Percentiles rank a stretch among this genome's conserved stretches.
These are phyloP conservation scores for Globisporangium irregulare DNA, from an alignment of 352 stramenopile species.

Conservation along the genomic window DNA sequence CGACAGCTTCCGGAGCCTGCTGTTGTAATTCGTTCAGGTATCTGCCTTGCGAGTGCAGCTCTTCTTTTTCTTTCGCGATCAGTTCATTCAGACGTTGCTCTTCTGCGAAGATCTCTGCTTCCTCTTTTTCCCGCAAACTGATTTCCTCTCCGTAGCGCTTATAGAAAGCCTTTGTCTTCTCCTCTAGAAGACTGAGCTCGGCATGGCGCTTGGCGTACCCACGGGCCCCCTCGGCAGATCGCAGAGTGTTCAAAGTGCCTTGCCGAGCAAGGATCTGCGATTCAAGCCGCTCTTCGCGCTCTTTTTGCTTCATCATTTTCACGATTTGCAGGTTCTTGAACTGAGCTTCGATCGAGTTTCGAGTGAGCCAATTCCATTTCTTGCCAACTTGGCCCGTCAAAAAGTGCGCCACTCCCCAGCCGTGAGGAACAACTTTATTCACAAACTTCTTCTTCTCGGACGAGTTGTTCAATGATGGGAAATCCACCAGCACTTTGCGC, in stretches of 20 bases:
- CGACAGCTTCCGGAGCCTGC: constrained; percentile 53
- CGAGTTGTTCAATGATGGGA: constrained; percentile 17
- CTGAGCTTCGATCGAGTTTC: constrained; percentile 65
- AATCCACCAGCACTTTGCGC: constrained; percentile 27
- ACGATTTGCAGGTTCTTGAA: constrained; percentile 73
- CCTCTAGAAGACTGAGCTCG: constrained; percentile 57
- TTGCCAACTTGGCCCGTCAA: constrained; percentile 42
- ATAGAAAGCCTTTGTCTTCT: constrained; percentile 50
- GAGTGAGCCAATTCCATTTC: constrained; percentile 55
- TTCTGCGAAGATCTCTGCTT: constrained; percentile 47
- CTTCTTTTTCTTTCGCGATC: constrained; percentile 37
- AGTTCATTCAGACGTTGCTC: constrained; percentile 39
- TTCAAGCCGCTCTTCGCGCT: constrained; percentile 57
- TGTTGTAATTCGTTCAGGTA: constrained; percentile 60
- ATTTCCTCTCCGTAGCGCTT: constrained; percentile 44
- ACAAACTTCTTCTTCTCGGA: constrained; percentile 20
- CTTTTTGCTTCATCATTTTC: constrained; percentile 64
- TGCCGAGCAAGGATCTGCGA: constrained; percentile 65
- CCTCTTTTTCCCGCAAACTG: constrained; percentile 36
- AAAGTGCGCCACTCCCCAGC: constrained; percentile 78
- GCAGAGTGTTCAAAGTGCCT: constrained; percentile 57
- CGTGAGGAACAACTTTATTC: constrained; percentile 49
- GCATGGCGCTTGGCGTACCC: constrained; percentile 68
- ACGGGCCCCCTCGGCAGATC: constrained; percentile 65
- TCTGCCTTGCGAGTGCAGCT: constrained; percentile 37